phyloP scores from a whole-genome alignment of 2,329 filamentous ascomycete genomes.

The Fusarium nisikadoi region DNA sequence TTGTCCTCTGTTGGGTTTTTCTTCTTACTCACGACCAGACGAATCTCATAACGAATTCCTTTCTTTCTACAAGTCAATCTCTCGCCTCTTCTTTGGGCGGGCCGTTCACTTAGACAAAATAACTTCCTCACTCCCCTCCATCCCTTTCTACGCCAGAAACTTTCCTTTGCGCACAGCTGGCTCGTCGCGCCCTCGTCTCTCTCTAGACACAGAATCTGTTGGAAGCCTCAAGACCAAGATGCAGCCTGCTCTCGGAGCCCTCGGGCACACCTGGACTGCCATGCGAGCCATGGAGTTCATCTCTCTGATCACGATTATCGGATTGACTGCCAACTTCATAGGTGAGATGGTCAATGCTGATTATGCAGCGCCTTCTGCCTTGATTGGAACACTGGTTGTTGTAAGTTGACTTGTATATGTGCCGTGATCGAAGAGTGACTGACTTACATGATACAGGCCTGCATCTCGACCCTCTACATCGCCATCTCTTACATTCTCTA shows the following conservation, averaged over 20 bases:
- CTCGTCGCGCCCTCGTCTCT: conserved; percentile 55
- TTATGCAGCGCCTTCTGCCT: conserved; percentile 73
- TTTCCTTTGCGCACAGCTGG: conserved; percentile 55
- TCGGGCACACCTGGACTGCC: conserved; percentile 82
- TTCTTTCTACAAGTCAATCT: conserved; percentile 3
- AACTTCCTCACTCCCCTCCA: conserved; percentile 46
- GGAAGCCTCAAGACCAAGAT: conserved; percentile 49
- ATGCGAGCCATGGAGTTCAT: conserved; percentile 77
- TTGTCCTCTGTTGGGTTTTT: conserved; percentile 42
- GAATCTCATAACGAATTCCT: conserved; percentile 19
- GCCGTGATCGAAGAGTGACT: background rate
- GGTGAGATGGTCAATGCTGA: conserved; percentile 75
- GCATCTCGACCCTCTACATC: conserved; percentile 82
- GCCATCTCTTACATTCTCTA: conserved; percentile 85
- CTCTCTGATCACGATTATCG: conserved; percentile 80
- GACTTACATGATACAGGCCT: conserved; percentile 65
- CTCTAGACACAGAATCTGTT: conserved; percentile 52
- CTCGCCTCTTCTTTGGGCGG: conserved; percentile 40
- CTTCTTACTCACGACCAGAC: conserved; percentile 33
- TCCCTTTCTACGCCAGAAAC: conserved; percentile 56
- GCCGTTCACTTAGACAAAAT: conserved; percentile 45
- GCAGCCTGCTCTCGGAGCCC: conserved; percentile 71
- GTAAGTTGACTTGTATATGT: conserved; percentile 63
- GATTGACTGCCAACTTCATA: conserved; percentile 85
- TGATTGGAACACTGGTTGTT: conserved; percentile 82